These are phyloP conservation scores for Fraxinus greggii DNA, from an alignment of 305 asterid species.

Conservation along the genomic window DNA sequence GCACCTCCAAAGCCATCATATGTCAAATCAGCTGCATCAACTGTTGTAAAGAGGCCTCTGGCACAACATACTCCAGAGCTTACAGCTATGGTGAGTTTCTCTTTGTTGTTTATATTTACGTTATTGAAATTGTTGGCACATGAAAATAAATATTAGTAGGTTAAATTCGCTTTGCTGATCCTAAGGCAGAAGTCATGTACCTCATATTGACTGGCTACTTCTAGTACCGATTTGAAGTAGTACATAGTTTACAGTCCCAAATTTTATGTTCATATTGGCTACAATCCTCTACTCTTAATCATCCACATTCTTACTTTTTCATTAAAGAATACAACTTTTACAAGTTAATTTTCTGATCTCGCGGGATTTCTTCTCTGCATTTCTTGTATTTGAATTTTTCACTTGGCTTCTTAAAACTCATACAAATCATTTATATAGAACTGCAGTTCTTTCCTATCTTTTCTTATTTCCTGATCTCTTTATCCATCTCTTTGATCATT, in stretches of 20 bases:
- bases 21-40: slow-evolving; percentile 93
- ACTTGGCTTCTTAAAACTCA: background rate
- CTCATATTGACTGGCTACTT: background rate
- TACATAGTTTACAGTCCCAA: background rate
- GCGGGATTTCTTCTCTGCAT: background rate
- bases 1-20: slow-evolving; percentile 84
- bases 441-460: background rate
- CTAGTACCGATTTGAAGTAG: background rate
- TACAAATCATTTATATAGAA: background rate
- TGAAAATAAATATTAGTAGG: background rate
- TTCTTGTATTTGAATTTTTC: background rate
- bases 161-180: background rate
- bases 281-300: background rate
- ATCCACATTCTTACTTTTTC: background rate
- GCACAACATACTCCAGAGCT: slow-evolving; percentile 99
- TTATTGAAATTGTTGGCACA: background rate
- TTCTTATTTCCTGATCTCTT: background rate
- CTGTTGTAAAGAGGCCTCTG: slow-evolving; percentile 97
- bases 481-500: background rate
- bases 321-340: background rate
- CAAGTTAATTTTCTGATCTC: background rate
- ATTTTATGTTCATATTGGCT: background rate
- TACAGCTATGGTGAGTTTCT: slow-evolving; percentile 87
- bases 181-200: background rate
- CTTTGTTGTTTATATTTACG: background rate